Base-by-base conservation (phyloP, 1,139 yeast genomes). In the Suhomyces yuchorum region DNA sequence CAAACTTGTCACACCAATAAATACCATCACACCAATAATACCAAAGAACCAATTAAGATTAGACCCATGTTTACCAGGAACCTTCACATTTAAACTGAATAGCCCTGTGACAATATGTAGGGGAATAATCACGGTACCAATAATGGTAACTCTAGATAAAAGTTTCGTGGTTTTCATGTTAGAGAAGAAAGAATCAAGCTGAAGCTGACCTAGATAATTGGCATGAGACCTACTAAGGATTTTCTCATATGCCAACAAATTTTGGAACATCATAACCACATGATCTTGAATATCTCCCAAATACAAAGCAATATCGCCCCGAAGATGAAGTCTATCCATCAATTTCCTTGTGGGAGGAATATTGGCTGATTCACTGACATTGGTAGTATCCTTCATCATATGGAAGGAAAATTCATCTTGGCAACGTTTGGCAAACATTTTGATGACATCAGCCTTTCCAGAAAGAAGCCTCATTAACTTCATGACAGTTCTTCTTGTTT, bases 201-300 rank as follows among this genome's bases (percentile, higher is more conserved):
- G 97, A 59, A 92, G 74, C 65, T 91, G 97, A 0, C 97, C 97
- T 64, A 92, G 75, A 65, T 92, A 92, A 64, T 92, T 92, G 23
- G 96, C 80, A 65, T 92, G 98, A 1, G 96, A 87, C 55, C 98
- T 80, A 39, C 96, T 85, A 62, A 93, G 86, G 58, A 92, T 91
- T 76, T 92, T 92, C 66, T 92, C 99, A 61, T 90, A 92, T 2
- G 96, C 89, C 44, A 85, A 69, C 62, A 92, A 78, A 60, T 90
- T 91, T 67, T 91, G 97, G 66, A 85, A 87, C 98, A 92, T 92
- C 14, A 98, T 92, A 51, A 92, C 84, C 59, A 92, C 88, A 78
- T 92, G 99, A 77, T 92, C 98, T 70, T 92, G 98, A 61, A 92
- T 92, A 82, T 93, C 99, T 51, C 98, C 97, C 53, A 93, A 71